phyloP scores from a whole-genome alignment of 805 yeast genomes.

The Phaffomyces antillensis region DNA sequence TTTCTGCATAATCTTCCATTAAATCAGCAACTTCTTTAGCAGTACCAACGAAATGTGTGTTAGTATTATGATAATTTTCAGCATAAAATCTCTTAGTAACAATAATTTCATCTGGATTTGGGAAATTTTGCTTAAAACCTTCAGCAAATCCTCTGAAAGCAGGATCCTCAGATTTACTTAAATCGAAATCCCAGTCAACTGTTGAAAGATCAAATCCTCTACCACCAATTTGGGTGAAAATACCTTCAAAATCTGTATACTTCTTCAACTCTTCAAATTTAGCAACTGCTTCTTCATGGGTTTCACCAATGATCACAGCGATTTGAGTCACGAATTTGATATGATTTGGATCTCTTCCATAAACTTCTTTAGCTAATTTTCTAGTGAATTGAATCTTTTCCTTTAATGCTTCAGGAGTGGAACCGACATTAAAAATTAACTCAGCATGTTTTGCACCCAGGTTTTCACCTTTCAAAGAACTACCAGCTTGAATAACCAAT shows the following conservation, averaged over 20 bases:
- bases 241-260: constrained; percentile 32
- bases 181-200: constrained; percentile 29
- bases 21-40: constrained; percentile 33
- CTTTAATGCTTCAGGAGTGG: constrained; percentile 24
- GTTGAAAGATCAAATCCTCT: constrained; percentile 33
- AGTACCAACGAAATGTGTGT: constrained; percentile 25
- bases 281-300: constrained; percentile 31
- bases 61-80: constrained; percentile 24
- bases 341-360: constrained; percentile 14
- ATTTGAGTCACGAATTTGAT: constrained; percentile 13
- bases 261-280: constrained; percentile 24
- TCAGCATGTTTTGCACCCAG: constrained; percentile 35
- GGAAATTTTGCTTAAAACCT: constrained; percentile 20
- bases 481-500: constrained; percentile 33
- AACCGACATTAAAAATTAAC: constrained; percentile 28
- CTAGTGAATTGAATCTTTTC: constrained; percentile 19
- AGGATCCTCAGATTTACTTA: constrained; percentile 20
- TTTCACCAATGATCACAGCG: constrained; percentile 25
- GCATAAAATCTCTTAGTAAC: constrained; percentile 14
- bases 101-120: constrained; percentile 5
- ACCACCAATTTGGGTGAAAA: constrained; percentile 34
- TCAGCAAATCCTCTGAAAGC: constrained; percentile 22
- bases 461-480: constrained; percentile 28
- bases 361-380: constrained; percentile 24
- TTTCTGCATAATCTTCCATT: constrained; percentile 34